Evolutionary conservation across 192 early-diverging fungal genomes (phyloP), one percentile per base, ranked within the genome.

Genomic region (Neocallimastix lanati): DNA sequence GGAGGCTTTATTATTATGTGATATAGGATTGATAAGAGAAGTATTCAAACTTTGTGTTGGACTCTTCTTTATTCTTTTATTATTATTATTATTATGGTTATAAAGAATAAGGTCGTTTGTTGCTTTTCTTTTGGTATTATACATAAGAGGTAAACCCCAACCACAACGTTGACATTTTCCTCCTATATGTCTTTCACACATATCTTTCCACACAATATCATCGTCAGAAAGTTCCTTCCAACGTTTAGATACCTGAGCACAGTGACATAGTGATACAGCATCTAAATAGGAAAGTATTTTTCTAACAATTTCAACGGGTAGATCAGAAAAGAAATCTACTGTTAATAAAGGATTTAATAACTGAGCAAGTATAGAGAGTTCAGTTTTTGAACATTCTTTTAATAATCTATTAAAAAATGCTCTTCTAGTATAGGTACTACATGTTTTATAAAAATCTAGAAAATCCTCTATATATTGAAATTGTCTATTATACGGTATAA

Each of bases 161-260:
- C 97, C 97, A 84, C 97, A 99, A 79, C 93, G 97, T 82, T 87
- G 88, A 82, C 97, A 99, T 80, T 94, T 93, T 79, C 93, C 93
- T 84, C 96, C 95, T 78, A 97, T 99, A 82, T 99, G 97, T 85
- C 98, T 96, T 38, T 92, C 92, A 81, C 97, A 99, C 94, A 99
- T 96, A 35, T 92, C 86, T 82, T 97, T 93, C 97, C 97, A 99
- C 21, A 99, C 87, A 12, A 92, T 85, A 82, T 99, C 95, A 81
- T 96, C 95, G 81, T 98, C 94, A 11, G 96, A 94, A 16, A 96
- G 80, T 25, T 78, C 78, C n/a, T 88, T 90, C 97, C 97, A 99
- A 6, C 84, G 79, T 18, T 87, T 90, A 78, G 89, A 93, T 1
- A 96, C 94, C 84, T 97, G 95, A 14, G 96, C 93, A 28, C 94